A percentile compares a stretch with the other conserved stretches of the same genome.
Evolutionary conservation across 1,284 basidiomycete species (phyloP).

Genomic region (Amylostereum chailletii): DNA sequence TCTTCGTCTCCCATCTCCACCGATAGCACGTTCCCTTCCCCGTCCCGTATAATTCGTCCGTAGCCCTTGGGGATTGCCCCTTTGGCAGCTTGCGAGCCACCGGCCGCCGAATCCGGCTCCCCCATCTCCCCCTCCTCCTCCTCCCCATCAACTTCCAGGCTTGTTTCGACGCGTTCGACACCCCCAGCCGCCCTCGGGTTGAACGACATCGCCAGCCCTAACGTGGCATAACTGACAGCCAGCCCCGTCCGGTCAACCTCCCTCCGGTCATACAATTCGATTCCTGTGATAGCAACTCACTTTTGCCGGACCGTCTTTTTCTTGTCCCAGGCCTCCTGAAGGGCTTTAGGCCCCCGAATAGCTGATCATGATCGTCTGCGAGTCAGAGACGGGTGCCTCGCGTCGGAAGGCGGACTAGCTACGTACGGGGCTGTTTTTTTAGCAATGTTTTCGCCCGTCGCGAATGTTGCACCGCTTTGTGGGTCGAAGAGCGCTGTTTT

Average conservation of each 20-base stretch:
- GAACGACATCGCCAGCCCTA: conserved; percentile 65
- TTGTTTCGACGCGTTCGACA: conserved; percentile 27
- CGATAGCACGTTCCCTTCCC: conserved; percentile 69
- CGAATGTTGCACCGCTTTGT: conserved; percentile 65
- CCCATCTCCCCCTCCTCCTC: conserved; percentile 4
- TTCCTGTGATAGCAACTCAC: conserved; percentile 37
- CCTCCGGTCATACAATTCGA: neutral
- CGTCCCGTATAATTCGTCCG: conserved; percentile 83
- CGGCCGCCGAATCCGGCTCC: neutral
- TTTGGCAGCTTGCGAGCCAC: conserved; percentile 2
- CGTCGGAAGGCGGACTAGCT: neutral
- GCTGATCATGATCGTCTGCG: conserved; percentile 30
- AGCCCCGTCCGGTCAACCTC: too few relatives aligned
- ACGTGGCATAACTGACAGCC: conserved; percentile 58
- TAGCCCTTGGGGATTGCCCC: conserved; percentile 55
- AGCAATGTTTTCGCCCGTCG: conserved; percentile 63
- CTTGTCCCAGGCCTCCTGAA: conserved; percentile 86
- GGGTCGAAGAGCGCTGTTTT: conserved; percentile 66
- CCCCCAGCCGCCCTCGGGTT: conserved; percentile 59
- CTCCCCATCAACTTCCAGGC: conserved; percentile 7
- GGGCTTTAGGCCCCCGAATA: conserved; percentile 74
- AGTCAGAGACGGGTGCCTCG: neutral
- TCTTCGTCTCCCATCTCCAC: conserved; percentile 64
- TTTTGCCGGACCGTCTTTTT: conserved; percentile 90
- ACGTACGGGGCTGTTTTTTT: conserved; percentile 69